Evolutionary conservation across 1,284 basidiomycete species (phyloP), one percentile per base, ranked within the genome.

Genomic region (Pseudozyma sp.): DNA sequence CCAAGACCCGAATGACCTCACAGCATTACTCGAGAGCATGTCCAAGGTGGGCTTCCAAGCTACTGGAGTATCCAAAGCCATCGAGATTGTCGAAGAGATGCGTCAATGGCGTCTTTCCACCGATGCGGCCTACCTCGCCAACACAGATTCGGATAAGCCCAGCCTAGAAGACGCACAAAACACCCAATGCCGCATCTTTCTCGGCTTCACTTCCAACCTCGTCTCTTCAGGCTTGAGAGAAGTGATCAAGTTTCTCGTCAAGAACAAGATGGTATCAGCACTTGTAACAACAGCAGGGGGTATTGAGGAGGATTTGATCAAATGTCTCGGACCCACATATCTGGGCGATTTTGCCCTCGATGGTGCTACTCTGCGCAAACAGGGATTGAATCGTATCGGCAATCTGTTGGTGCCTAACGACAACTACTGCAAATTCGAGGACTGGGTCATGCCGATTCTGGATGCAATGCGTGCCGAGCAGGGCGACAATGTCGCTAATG

Each of bases 391-490:
- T 82, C 90, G 97, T 35, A 96, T 99, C 74, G 97, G 97, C n/a
- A 99, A 99, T 82, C 89, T 99, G 44, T 87, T 99, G 59, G 91
- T 99, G 1, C 97, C 97, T 13, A 99, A 99, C 85, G 95, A 97
- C 81, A 99, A 99, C 85, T 99, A 99, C 86, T 98, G 97, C 90
- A 92, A 93, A 82, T 99, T 99, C 79, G 97, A 99, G 86, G 96
- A 99, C 85, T 99, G 97, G 97, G 90, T 99, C 12, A 92, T 91
- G 53, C 97, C 97, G 2, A 94, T 98, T 64, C 89, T 99, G 45
- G 93, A 99, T 84, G 85, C 88, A 47, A 94, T 99, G 94, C 89
- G 97, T 35, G 89, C 87, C 18, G 97, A 99, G 85, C 97, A 99
- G 86, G 92, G 91, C n/a, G 85, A 89, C 75, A 88, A 92, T 39